Evolutionary conservation across 2,329 filamentous ascomycete genomes (phyloP), one percentile per base, ranked within the genome.

Genomic region (Pseudovirgaria hyperparasitica): DNA sequence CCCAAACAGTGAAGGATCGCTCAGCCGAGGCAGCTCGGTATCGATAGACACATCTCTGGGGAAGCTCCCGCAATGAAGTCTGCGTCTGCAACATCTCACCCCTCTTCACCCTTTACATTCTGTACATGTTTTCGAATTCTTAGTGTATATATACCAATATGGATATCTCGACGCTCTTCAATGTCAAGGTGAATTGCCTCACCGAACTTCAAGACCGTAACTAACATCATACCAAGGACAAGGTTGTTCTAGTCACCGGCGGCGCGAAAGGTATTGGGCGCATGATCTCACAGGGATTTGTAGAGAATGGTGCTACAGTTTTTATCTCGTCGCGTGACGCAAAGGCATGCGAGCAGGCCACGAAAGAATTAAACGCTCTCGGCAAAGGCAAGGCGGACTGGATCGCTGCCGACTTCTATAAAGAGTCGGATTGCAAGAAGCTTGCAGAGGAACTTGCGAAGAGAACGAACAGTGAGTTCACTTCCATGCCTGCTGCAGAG

Each of bases 311-410:
- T 30, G 65, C 63, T 10, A 76, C 68, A 35, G 76, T 82, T 5
- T 82, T 80, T 58, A 75, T 82, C 35, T 72, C 71, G 5, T 76
- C 71, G 5, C 65, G 71, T 14, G 75, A 77, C 17, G 71, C 70
- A 10, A 72, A 69, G 22, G 57, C 60, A 15, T 73, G 72, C 52
- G 58, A 63, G 42, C 60, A 76, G 25, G 69, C 74, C 11, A 66
- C 57, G 17, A 67, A 70, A 2, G 69, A 69, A 23, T 50, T 74
- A 30, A 70, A 67, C 36, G 54, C 60, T 36, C 58, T 69, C 16
- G 62, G 68, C 39, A 63, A 58, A 29, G 71, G 71, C 30, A 60
- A 52, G 6, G 74, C 78, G 23, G 57, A 76, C 32, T 60, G 65
- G 12, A 65, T 81, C 14, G 58, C 59, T 2, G 72, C 66, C 18